phyloP scores from a whole-genome alignment of 768 basidiomycete genomes.

The Chalciporus chontae region DNA sequence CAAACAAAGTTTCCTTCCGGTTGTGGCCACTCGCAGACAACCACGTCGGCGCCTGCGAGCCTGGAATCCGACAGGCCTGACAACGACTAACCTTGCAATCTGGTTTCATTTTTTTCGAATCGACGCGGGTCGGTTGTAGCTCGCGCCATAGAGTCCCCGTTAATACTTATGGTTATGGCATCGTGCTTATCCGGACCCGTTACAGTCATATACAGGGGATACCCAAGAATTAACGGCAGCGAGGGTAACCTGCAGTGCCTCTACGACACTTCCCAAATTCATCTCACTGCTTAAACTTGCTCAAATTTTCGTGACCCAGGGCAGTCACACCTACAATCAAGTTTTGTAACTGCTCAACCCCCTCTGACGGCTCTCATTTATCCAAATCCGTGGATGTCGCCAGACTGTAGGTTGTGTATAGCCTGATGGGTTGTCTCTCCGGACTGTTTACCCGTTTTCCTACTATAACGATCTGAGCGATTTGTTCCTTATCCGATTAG shows the following conservation, averaged over 20 bases:
- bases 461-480: slow-evolving; percentile 8
- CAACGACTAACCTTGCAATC: slow-evolving; percentile 11
- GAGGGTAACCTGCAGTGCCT: slow-evolving; percentile 10
- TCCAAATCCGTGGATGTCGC: slow-evolving; percentile 25
- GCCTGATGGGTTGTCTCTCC: slow-evolving; percentile 21
- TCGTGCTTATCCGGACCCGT: slow-evolving; percentile 22
- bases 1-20: slow-evolving; percentile 13
- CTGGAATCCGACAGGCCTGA: slow-evolving; percentile 15
- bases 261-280: slow-evolving; percentile 22
- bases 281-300: slow-evolving; percentile 13
- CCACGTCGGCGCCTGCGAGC: slow-evolving; percentile 2
- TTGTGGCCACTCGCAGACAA: slow-evolving; percentile 5
- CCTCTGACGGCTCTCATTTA: slow-evolving; percentile 29
- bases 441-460: slow-evolving; percentile 13
- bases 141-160: slow-evolving; percentile 21
- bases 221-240: slow-evolving; percentile 23
- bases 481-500: slow-evolving; percentile 31
- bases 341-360: slow-evolving; percentile 25
- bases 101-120: slow-evolving; percentile 7
- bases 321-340: slow-evolving; percentile 23
- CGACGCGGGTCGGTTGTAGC: slow-evolving; percentile 8
- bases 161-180: slow-evolving; percentile 30
- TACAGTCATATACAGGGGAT: slow-evolving; percentile 34
- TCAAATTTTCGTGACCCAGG: slow-evolving; percentile 22
- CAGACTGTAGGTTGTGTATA: slow-evolving; percentile 20